Percentiles rank a stretch among this genome's conserved stretches.
These are phyloP conservation scores for Paratinospora sagittata DNA, from an alignment of 164 flowering plant species.

Conservation along the genomic window DNA sequence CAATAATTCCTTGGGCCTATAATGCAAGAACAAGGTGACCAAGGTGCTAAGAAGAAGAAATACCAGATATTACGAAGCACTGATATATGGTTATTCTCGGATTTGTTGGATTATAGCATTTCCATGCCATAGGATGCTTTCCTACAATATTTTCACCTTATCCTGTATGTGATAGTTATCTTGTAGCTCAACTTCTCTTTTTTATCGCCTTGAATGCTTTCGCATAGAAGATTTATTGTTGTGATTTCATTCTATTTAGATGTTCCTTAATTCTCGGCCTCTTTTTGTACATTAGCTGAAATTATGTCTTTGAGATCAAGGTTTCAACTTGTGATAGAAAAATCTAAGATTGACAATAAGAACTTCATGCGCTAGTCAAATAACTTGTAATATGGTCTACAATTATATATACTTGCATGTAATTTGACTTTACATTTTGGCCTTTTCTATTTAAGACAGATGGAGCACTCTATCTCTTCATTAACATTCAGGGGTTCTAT, in stretches of 20 bases:
- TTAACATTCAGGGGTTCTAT: constrained; percentile 59
- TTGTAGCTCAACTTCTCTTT: no score
- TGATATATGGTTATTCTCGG: no score
- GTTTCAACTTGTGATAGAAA: not conserved
- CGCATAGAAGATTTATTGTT: no score
- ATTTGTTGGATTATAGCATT: no score
- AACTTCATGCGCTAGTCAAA: not conserved
- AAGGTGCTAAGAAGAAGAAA: not conserved
- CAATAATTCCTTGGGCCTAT: no score
- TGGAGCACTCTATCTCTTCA: constrained; percentile 50
- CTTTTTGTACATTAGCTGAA: not conserved
- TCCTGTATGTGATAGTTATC: no score
- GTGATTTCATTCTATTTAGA: not conserved
- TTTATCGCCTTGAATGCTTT: no score
- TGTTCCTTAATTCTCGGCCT: not conserved
- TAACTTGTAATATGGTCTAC: not conserved
- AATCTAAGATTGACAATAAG: not conserved
- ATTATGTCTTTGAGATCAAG: not conserved
- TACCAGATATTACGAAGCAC: not conserved
- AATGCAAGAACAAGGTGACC: not conserved
- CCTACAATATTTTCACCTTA: no score
- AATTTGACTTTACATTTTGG: constrained; percentile 2
- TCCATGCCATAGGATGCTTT: no score
- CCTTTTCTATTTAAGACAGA: constrained; percentile 26
- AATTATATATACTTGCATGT: not conserved